Base-by-base conservation (phyloP, 768 basidiomycete species). In the Ramaria sp. region DNA sequence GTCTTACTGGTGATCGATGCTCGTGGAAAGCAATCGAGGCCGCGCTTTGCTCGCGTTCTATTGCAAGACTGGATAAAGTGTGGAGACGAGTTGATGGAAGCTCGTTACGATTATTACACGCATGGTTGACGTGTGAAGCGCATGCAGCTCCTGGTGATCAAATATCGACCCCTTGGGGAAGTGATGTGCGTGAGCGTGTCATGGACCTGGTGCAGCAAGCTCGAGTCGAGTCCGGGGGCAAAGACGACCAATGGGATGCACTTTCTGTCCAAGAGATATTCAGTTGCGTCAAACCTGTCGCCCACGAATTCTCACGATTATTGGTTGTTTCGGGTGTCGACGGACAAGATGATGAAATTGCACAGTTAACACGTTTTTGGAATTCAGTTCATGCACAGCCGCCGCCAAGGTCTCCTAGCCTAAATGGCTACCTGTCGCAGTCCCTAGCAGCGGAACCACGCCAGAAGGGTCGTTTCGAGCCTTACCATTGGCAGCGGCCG, bases 351-450 rank as follows among this genome's bases (percentile, higher is more conserved):
- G 76, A 76, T 17, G 82, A 81, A 49, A 66, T 79, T 22, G 68
- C 69, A 58, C 73, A 71, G 61, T 66, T 88, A 63, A 72, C 80
- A 4, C 68, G 68, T 30, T 79, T 78, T 60, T 89, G 87, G 87
- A 71, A 71, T 27, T 75, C 76, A 11, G 70, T 74, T 61, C 76
- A 73, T 59, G 63, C 45, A 62, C 67, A 46, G 69, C 68, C 60
- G 64, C 51, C 70, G 73, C 54, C 66, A 19, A 50, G 37, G 42
- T 34, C 42, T 42, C 39, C 12, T 60, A 88, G 85, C 7, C 71
- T 86, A 59, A 87, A 87, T 24, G 85, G 87, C 59, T 90, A 88
- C 63, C 85, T 84, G 79, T 81, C 84, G 0, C 72, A 88, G 19
- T 91, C 89, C 1, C 67, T 88, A 34, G 80, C 85, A 39, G 80